Base-by-base conservation (phyloP, 192 early-diverging fungal species). In the Chytriomyces confervae region DNA sequence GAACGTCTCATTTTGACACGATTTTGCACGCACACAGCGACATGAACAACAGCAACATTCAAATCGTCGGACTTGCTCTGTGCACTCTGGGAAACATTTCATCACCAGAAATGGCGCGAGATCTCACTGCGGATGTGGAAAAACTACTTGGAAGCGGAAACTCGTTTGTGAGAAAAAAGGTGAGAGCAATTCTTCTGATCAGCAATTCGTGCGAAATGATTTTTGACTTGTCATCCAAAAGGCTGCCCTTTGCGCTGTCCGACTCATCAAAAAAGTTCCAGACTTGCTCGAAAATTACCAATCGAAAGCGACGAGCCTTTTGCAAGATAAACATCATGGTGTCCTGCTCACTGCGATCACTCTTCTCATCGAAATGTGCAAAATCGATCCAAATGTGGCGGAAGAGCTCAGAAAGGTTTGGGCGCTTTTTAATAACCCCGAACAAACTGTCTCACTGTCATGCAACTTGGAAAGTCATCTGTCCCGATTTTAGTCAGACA, bases 81-180 rank as follows among this genome's bases (percentile, higher is more conserved):
- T 96, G 95, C 84, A 98, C 98, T 0, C 77, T 99, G 79, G 95
- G 96, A 18, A 97, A 98, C 79, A 96, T 99, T 78, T 95, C 95
- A n/a, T 97, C 96, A 57, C 87, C 91, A 0, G 98, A 95, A 82
- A 97, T 99, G 90, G 93, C 96, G 43, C 90, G 94, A 62, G 98
- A 99, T 82, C 80, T 99, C 77, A 94, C 91, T 10, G 87, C 88
- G 64, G 98, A 99, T 79, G 95, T 99, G 7, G 96, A 97, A 82
- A 92, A 93, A 82, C 84, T 98, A 68, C 83, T 98, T 62, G 92
- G 91, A 18, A 94, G 95, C 73, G 91, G 94, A 27, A 95, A 97
- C 81, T 91, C 94, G 71, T 99, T 97, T 72, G 91, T 98, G 65
- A 86, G 96, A 69, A 99, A 99, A 81, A 99, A 99, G 94, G 94